phyloP scores from a whole-genome alignment of 1,284 basidiomycete genomes.

The Boletus sp. region DNA sequence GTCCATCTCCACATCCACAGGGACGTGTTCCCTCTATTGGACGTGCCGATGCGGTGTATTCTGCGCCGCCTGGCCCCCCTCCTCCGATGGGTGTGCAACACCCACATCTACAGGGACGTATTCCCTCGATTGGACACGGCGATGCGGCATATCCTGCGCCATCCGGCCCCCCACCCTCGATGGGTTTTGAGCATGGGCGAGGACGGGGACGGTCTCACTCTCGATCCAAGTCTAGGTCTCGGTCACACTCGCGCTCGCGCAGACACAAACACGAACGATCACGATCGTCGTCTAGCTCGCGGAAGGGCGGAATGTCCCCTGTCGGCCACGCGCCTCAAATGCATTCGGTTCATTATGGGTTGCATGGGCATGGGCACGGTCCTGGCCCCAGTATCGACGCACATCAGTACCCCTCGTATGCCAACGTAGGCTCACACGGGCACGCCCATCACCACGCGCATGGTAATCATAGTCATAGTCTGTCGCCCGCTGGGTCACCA shows the following conservation, averaged over 20 bases:
- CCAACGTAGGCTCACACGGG: background rate
- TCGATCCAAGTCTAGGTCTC: background rate
- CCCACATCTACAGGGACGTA: no score
- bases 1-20: no score
- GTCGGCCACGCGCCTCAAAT: no score
- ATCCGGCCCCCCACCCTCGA: background rate
- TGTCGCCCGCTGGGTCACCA: background rate
- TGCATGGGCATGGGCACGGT: background rate
- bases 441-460: background rate
- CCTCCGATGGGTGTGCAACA: no score
- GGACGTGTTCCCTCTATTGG: no score
- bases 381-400: no score
- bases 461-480: background rate
- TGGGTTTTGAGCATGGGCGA: background rate
- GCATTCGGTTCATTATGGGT: background rate
- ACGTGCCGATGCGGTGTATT: no score
- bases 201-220: slow-evolving; percentile 9
- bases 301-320: no score
- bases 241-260: background rate
- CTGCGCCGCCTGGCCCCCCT: no score
- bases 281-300: slow-evolving; percentile 1
- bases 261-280: background rate
- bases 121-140: no score
- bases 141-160: background rate
- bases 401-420: no score